These are phyloP conservation scores for Russula lepida DNA, from an alignment of 768 basidiomycete genomes.

Conservation along the genomic window DNA sequence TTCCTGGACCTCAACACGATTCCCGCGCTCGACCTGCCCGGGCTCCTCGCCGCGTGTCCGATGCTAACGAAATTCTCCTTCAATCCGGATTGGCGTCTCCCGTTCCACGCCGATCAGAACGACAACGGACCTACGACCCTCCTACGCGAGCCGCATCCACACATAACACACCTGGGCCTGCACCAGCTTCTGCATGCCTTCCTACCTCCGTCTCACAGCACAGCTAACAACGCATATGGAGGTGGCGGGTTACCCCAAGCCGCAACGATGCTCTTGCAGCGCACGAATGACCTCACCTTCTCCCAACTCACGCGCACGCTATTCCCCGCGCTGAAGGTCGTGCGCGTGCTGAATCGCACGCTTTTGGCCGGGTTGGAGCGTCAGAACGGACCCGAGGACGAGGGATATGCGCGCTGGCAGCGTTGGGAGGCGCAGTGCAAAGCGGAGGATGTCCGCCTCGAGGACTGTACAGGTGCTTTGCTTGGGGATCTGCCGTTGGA, in stretches of 20 bases:
- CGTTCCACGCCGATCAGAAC: slow-evolving; percentile 21
- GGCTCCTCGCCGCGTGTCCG: slow-evolving; percentile 57
- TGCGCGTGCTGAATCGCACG: slow-evolving; percentile 49
- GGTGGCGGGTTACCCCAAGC: slow-evolving; percentile 32
- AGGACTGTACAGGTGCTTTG: slow-evolving; percentile 66
- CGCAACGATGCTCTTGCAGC: slow-evolving; percentile 33
- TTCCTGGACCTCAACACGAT: slow-evolving; percentile 61
- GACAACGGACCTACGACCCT: slow-evolving; percentile 11
- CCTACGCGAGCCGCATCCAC: slow-evolving; percentile 43
- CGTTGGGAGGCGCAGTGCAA: slow-evolving; percentile 56
- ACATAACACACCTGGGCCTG: slow-evolving; percentile 54
- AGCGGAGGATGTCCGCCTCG: slow-evolving; percentile 45
- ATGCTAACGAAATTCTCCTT: slow-evolving; percentile 55
- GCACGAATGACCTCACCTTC: slow-evolving; percentile 61
- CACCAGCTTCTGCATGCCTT: slow-evolving; percentile 66
- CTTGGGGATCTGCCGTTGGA: slow-evolving; percentile 40
- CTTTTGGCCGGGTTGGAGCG: slow-evolving; percentile 52
- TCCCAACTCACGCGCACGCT: slow-evolving; percentile 41
- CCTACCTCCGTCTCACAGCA: slow-evolving; percentile 44
- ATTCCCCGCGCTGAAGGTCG: slow-evolving; percentile 53
- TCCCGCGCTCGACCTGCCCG: slow-evolving; percentile 46
- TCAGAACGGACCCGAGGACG: slow-evolving; percentile 39
- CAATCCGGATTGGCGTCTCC: slow-evolving; percentile 66
- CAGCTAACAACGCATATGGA: slow-evolving; percentile 30
- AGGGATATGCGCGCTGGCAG: slow-evolving; percentile 49